Evolutionary conservation across 108 stramenopile genomes (phyloP).

Genomic region (Skeletonema potamos): DNA sequence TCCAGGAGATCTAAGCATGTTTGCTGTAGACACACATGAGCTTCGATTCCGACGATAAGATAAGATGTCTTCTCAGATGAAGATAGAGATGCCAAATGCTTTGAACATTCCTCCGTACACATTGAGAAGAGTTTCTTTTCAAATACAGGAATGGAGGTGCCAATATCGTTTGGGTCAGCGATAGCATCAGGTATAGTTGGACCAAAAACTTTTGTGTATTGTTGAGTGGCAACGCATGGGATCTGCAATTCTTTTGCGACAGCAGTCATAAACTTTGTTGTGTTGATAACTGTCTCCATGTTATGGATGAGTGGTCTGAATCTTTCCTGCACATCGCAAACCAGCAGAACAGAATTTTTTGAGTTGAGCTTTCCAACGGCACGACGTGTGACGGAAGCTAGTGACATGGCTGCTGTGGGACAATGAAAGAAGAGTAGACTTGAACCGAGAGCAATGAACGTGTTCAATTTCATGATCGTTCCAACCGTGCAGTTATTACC

Average conservation of each 20-base stretch:
- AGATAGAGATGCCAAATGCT: conserved; percentile 45
- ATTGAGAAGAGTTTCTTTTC: conserved; percentile 96
- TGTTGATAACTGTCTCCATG: conserved; percentile 78
- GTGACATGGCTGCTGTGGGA: conserved; percentile 15
- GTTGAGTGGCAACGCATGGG: conserved; percentile 92
- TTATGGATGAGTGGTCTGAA: conserved; percentile 91
- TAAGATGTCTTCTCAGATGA: conserved; percentile 43
- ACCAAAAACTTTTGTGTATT: conserved; percentile 96
- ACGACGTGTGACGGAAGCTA: conserved; percentile 31
- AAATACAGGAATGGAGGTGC: conserved; percentile 51
- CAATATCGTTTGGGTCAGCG: conserved; percentile 56
- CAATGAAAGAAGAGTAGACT: background rate
- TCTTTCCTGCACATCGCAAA: conserved; percentile 94
- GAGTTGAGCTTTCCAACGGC: conserved; percentile 86
- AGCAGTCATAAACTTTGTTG: conserved; percentile 85
- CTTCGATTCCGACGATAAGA: conserved; percentile 95
- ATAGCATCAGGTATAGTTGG: conserved; percentile 72
- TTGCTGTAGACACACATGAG: conserved; percentile 95
- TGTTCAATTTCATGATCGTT: background rate
- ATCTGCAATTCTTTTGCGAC: conserved; percentile 81
- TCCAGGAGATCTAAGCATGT: conserved; percentile 89
- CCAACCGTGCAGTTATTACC: too few species aligned
- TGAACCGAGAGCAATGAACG: background rate
- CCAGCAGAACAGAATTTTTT: conserved; percentile 65
- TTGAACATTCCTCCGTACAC: conserved; percentile 76